A percentile compares a stretch with the other conserved stretches of the same genome.
These are phyloP conservation scores for Trichosporon ovoides DNA, from an alignment of 1,284 basidiomycete species.

Conservation along the genomic window DNA sequence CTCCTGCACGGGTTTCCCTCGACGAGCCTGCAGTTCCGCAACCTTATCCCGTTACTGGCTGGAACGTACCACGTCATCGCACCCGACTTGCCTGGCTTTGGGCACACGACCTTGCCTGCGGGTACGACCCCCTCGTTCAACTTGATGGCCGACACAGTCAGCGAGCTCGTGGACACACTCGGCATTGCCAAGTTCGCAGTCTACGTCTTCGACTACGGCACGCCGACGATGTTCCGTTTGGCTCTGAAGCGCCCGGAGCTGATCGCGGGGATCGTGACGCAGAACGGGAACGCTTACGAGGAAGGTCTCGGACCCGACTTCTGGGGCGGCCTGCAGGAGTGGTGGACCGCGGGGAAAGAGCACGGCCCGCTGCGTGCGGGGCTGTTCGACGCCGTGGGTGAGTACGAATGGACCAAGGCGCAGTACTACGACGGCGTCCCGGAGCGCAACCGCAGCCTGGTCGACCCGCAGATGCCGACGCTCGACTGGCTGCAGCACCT, in stretches of 20 bases:
- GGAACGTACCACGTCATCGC: constrained; percentile 52
- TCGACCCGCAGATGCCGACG: constrained; percentile 35
- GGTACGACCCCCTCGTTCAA: constrained; percentile 51
- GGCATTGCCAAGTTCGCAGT: constrained; percentile 48
- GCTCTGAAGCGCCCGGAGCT: constrained; percentile 51
- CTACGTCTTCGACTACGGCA: constrained; percentile 56
- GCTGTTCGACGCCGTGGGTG: neutral
- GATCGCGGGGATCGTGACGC: constrained; percentile 52
- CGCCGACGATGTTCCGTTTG: constrained; percentile 50
- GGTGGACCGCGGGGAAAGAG: constrained; percentile 38
- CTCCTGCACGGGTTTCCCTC: constrained; percentile 55
- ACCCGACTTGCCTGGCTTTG: constrained; percentile 55
- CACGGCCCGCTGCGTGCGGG: constrained; percentile 10
- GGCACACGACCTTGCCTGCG: constrained; percentile 51
- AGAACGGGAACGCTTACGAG: constrained; percentile 55
- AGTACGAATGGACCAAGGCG: constrained; percentile 10
- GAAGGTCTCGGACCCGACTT: constrained; percentile 51
- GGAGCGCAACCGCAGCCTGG: neutral
- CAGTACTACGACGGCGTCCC: constrained; percentile 26
- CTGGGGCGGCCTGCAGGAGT: constrained; percentile 48
- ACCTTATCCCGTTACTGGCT: constrained; percentile 52
- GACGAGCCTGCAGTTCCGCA: constrained; percentile 53
- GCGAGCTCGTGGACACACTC: constrained; percentile 50
- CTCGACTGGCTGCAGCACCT: constrained; percentile 50
- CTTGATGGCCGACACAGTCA: constrained; percentile 48